A percentile compares a stretch with the other conserved stretches of the same genome.
Evolutionary conservation across 176 grass and related monocot genomes (phyloP).

Genomic region (Aegilops umbellulata): DNA sequence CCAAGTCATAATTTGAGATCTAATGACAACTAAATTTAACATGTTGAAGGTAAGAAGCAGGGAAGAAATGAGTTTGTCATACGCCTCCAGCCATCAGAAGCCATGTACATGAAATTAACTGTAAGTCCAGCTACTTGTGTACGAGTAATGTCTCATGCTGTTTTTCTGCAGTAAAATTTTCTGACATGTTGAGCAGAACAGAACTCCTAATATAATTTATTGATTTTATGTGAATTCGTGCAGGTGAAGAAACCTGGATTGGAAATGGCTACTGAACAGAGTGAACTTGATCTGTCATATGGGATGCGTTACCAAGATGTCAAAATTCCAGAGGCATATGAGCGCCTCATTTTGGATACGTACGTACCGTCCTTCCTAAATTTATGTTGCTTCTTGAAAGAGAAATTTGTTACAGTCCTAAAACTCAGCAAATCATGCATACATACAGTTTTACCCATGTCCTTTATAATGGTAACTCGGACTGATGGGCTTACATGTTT

Average conservation of each 20-base stretch:
- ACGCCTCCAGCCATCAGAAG: constrained; percentile 91
- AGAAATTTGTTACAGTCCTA: neutral
- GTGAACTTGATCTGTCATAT: constrained; percentile 98
- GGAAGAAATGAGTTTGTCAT: constrained; percentile 99
- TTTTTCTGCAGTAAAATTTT: neutral
- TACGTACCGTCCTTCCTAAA: constrained; percentile 25
- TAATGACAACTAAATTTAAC: constrained; percentile 25
- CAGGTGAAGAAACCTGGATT: constrained; percentile 99
- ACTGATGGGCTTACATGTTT: constrained; percentile 28
- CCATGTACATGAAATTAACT: constrained; percentile 99
- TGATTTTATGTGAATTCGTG: neutral
- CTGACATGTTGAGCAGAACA: neutral
- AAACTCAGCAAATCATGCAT: neutral
- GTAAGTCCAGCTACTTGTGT: constrained; percentile 53
- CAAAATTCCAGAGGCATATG: constrained; percentile 97
- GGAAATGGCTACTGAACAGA: constrained; percentile 97
- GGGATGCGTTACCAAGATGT: constrained; percentile 88
- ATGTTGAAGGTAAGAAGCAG: constrained; percentile 85
- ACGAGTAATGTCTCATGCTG: neutral
- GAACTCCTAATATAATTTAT: constrained; percentile 14
- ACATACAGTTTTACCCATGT: neutral
- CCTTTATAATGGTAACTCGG: neutral
- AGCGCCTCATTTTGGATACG: constrained; percentile 98
- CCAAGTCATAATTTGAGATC: constrained; percentile 9
- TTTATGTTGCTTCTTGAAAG: neutral